Conservation (phyloP, 176 grass and related monocot genomes). For the Zoysia japonica region DNA sequence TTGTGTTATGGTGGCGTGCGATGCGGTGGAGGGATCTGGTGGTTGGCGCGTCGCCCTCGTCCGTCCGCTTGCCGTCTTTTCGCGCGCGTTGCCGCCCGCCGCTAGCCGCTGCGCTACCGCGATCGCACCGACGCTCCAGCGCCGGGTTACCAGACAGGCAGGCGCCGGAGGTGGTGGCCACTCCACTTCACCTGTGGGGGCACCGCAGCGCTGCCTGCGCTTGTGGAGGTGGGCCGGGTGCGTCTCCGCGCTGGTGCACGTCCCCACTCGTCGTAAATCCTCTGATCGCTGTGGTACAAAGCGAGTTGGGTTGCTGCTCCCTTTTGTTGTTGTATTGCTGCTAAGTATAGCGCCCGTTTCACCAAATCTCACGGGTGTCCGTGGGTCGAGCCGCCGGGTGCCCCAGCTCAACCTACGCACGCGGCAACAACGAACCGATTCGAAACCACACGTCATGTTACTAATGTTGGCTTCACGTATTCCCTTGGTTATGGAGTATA, state of each 20-base stretch:
- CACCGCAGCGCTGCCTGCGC: too few relatives aligned
- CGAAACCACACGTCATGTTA: too few relatives aligned
- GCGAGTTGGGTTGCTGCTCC: background rate
- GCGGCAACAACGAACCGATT: background rate
- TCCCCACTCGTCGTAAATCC: background rate
- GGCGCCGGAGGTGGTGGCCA: conserved; percentile 41
- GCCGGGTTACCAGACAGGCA: too few relatives aligned
- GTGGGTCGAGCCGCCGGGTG: background rate
- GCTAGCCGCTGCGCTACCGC: too few relatives aligned
- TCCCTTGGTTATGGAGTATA: too few relatives aligned
- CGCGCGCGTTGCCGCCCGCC: conserved; percentile 13
- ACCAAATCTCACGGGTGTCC: background rate
- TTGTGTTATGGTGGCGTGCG: conserved; percentile 40
- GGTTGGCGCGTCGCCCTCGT: conserved; percentile 49
- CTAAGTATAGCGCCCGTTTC: background rate
- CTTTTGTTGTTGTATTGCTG: background rate
- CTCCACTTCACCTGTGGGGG: conserved; percentile 56
- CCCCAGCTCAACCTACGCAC: background rate
- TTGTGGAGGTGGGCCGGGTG: background rate
- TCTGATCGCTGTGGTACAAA: background rate
- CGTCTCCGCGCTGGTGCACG: background rate
- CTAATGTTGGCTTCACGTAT: background rate
- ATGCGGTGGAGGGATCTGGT: conserved; percentile 55
- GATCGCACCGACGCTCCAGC: too few relatives aligned
- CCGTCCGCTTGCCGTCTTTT: conserved; percentile 8